Base-by-base conservation (phyloP, 345 rosid species). In the Bruguiera parviflora region DNA sequence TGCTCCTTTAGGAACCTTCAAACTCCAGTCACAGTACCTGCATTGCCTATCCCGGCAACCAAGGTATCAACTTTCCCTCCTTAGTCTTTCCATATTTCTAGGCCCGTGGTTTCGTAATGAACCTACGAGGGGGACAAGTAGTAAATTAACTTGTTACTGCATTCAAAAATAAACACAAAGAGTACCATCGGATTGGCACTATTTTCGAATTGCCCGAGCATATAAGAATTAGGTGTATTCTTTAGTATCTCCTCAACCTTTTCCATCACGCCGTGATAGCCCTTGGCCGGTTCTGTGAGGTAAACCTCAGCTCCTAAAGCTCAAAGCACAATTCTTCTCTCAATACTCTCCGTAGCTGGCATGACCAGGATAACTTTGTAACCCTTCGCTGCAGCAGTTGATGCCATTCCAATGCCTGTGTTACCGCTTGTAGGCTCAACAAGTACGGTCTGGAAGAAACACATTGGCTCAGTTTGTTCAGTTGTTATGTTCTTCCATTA, bases 21-120 rank as follows among this genome's bases (percentile, higher is more conserved):
- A 5, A 70, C 77, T 18, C 93, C 96, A 20, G 75, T 82, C 61
- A 86, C 71, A 22, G 98, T 94, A 71, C 98, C 98, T 70, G 92
- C 97, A 56, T 97, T 94, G 71, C 98, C 97, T 60, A 94, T 84
- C 52, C 96, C 96, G 0, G 87, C 88, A 82, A 94, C 65, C 15
- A 87, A 28, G 18, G 73, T 80, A 75, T 88, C 91, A 24, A 84
- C 83, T 73, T 91, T 88, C 66, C 97, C 97, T 74, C 80, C 86
- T 11, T 92, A 84, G 73, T 76, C 91, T 62, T 69, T 80, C 94
- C 94, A 88, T 72, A 86, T 85, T 81, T 89, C 95, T 15, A 88
- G 91, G 33, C 91, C 91, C 11, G 87, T 86, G 57, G 94, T 87
- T 72, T 78, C 84, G 46, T 87, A 92, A 71, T 90, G 98, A 27